A percentile compares a stretch with the other conserved stretches of the same genome.
phyloP scores from a whole-genome alignment of 371 early-diverging fungal species.

The Mucor velutinosus region DNA sequence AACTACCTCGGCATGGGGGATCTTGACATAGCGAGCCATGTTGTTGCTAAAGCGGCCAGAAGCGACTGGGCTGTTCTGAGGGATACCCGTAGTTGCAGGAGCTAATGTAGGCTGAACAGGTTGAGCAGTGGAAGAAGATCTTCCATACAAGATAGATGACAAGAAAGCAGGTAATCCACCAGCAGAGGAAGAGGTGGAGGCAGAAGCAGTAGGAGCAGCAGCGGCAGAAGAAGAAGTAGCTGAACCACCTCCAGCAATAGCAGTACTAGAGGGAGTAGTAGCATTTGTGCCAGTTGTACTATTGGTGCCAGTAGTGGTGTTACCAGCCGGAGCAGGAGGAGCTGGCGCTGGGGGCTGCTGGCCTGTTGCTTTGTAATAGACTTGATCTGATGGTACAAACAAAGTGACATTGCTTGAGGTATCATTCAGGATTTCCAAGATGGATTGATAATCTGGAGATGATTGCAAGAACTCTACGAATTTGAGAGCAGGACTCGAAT shows the following conservation, averaged over 20 bases:
- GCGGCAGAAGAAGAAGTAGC: neutral
- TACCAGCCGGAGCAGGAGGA: neutral
- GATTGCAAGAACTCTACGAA: constrained; percentile 31
- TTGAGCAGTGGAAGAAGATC: neutral
- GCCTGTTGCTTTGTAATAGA: constrained; percentile 6
- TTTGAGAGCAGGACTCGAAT: constrained; percentile 33
- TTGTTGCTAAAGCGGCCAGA: neutral
- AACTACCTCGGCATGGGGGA: neutral
- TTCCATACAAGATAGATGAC: neutral
- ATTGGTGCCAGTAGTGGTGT: too few relatives aligned
- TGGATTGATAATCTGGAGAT: constrained; percentile 26
- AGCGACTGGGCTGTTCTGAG: neutral
- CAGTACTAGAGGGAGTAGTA: neutral
- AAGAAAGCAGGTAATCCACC: neutral
- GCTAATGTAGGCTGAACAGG: neutral
- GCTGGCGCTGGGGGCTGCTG: neutral
- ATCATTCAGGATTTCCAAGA: constrained; percentile 29
- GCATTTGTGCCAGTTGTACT: neutral
- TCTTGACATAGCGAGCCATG: constrained; percentile 3
- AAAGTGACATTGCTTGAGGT: constrained; percentile 30
- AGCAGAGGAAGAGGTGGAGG: neutral
- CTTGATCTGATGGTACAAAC: constrained; percentile 37
- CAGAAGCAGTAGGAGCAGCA: neutral
- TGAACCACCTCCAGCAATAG: neutral
- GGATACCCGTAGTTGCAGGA: neutral